Evolutionary conservation across 306 rosid species (phyloP).

Genomic region (Begonia masoniana): DNA sequence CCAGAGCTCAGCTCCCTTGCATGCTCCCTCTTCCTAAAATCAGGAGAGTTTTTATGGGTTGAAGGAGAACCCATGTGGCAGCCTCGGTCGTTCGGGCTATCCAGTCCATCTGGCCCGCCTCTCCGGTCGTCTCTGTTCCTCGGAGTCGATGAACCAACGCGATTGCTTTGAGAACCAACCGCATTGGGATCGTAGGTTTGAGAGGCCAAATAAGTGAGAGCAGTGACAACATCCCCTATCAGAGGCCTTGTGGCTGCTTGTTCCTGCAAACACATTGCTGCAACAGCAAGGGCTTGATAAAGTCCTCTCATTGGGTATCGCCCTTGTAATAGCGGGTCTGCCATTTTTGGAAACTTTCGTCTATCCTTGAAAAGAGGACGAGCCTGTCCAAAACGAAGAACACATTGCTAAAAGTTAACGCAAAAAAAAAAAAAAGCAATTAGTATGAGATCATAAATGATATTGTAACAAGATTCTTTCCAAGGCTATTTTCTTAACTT

Average conservation of each 20-base stretch:
- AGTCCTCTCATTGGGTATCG: constrained; percentile 58
- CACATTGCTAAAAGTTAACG: too few relatives aligned
- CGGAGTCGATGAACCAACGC: constrained; percentile 77
- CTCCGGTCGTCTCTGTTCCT: constrained; percentile 60
- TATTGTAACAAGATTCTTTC: too few relatives aligned
- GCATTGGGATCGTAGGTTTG: constrained; percentile 76
- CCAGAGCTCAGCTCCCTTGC: constrained; percentile 36
- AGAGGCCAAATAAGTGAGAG: constrained; percentile 69
- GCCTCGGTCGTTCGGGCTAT: constrained; percentile 60
- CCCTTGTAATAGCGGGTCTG: constrained; percentile 68
- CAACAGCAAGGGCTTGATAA: constrained; percentile 69
- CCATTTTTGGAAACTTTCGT: constrained; percentile 53
- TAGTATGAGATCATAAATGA: too few relatives aligned
- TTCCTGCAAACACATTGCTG: constrained; percentile 82
- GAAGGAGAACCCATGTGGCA: constrained; percentile 67
- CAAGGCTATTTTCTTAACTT: too few relatives aligned
- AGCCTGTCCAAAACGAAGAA: constrained; percentile 27
- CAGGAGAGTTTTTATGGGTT: constrained; percentile 62
- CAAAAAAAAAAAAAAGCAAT: too few relatives aligned
- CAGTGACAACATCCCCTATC: constrained; percentile 68
- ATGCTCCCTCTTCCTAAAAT: constrained; percentile 51
- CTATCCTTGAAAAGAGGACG: constrained; percentile 58
- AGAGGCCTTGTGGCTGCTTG: constrained; percentile 66
- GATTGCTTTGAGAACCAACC: constrained; percentile 31
- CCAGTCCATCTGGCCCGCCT: constrained; percentile 50